Evolutionary conservation across 2,329 filamentous ascomycete genomes (phyloP).

Genomic region (Penicillium hordei): DNA sequence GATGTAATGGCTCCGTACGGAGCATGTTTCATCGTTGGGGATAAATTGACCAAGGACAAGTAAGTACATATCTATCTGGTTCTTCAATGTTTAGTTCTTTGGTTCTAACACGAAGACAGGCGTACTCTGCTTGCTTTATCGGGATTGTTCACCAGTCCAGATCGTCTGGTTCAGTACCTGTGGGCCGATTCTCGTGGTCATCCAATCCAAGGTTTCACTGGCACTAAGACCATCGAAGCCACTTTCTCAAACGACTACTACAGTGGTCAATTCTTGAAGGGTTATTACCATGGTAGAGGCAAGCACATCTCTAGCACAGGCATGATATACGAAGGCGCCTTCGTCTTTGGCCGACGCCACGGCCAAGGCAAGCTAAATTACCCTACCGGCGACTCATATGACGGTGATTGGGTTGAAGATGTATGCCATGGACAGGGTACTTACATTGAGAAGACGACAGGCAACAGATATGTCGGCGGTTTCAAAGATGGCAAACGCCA

Average conservation of each 20-base stretch:
- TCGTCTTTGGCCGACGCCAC: slow-evolving; percentile 53
- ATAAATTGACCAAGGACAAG: slow-evolving; percentile 40
- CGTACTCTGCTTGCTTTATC: slow-evolving; percentile 34
- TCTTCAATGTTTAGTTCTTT: neutral
- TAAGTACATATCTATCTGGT: slow-evolving; percentile 25
- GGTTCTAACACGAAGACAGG: slow-evolving; percentile 19
- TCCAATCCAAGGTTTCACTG: slow-evolving; percentile 46
- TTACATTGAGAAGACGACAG: slow-evolving; percentile 56
- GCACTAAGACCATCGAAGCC: slow-evolving; percentile 51
- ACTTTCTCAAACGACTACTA: slow-evolving; percentile 59
- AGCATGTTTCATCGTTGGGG: slow-evolving; percentile 44
- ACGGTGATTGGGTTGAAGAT: slow-evolving; percentile 48
- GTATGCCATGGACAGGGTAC: slow-evolving; percentile 57
- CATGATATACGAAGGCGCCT: slow-evolving; percentile 57
- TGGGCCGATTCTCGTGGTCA: slow-evolving; percentile 47
- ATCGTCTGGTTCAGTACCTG: slow-evolving; percentile 46
- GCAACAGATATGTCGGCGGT: slow-evolving; percentile 61
- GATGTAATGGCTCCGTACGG: slow-evolving; percentile 39
- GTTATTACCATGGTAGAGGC: slow-evolving; percentile 56
- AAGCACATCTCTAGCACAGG: slow-evolving; percentile 55
- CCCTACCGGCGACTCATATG: slow-evolving; percentile 52
- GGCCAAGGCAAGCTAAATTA: slow-evolving; percentile 60
- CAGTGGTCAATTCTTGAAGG: slow-evolving; percentile 52
- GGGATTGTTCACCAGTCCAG: slow-evolving; percentile 40
- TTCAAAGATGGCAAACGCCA: slow-evolving; percentile 61